Evolutionary conservation across 371 early-diverging fungal genomes (phyloP).

Genomic region (Mucor lusitanicus): DNA sequence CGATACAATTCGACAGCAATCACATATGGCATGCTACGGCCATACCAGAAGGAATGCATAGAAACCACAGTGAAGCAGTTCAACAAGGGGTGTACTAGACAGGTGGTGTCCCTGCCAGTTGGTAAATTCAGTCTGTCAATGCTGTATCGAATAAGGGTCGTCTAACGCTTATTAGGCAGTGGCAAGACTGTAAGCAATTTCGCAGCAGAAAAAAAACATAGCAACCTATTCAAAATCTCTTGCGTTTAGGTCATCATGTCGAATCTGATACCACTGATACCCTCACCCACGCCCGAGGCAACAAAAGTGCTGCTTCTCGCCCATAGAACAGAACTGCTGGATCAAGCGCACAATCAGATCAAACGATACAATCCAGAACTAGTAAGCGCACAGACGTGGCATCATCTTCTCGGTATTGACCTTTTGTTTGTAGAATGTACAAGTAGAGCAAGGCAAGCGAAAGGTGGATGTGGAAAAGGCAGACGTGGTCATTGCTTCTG

Average conservation of each 20-base stretch:
- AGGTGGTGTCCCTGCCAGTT: slow-evolving; percentile 84
- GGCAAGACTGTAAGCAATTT: slow-evolving; percentile 76
- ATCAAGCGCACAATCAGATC: slow-evolving; percentile 79
- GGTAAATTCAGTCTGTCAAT: slow-evolving; percentile 32
- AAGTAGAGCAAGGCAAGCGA: slow-evolving; percentile 67
- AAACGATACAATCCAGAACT: slow-evolving; percentile 51
- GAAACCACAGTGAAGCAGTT: slow-evolving; percentile 55
- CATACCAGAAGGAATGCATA: slow-evolving; percentile 87
- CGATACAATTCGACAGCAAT: slow-evolving; percentile 6
- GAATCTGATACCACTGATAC: slow-evolving; percentile 73
- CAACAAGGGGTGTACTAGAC: slow-evolving; percentile 58
- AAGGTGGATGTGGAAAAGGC: slow-evolving; percentile 55
- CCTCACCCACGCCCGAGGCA: slow-evolving; percentile 62
- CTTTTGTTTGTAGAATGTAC: slow-evolving; percentile 43
- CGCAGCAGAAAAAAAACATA: background rate
- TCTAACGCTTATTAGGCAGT: slow-evolving; percentile 54
- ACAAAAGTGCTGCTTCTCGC: slow-evolving; percentile 82
- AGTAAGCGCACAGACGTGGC: slow-evolving; percentile 30
- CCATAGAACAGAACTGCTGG: slow-evolving; percentile 85
- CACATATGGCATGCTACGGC: slow-evolving; percentile 40
- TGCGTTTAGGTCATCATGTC: slow-evolving; percentile 76
- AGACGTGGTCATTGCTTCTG: slow-evolving; percentile 81
- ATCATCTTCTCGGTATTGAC: background rate
- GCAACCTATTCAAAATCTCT: background rate
- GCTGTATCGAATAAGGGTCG: too few relatives aligned